Evolutionary conservation across 305 asterid genomes (phyloP), one percentile per base, ranked within the genome.

Genomic region (Withania somnifera): DNA sequence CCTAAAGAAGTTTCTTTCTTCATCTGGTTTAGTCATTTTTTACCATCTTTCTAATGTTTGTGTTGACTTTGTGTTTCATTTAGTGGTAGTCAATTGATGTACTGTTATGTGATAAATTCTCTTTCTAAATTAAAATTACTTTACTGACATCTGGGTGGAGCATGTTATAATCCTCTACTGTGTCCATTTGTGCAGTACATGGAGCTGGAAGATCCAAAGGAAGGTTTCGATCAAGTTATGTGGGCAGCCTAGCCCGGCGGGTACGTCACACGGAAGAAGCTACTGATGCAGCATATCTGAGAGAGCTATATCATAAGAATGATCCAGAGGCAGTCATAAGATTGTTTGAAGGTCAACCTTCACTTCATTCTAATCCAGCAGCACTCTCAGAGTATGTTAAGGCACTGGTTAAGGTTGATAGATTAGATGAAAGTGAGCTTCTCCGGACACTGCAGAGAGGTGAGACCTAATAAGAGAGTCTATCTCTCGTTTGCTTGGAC

Each of bases 311-410:
- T 86, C 87, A 84, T 78, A 92, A 93, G 79, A 91, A 92, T 85
- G 98, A 95, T 87, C 94, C 95, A 2, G 99, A 94, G 83, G 90
- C 91, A 75, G 98, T 94, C 85, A 96, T 94, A 84, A 91, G 93
- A 83, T 60, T 91, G 85, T 96, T 94, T 71, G 91, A 88, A 87
- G 84, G 90, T 83, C 93, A 91, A 78, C 93, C 97, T 75, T 90
- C 97, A 9, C 83, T 94, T 77, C 99, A 94, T 83, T 86, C 93
- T 82, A 93, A 86, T 52, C 97, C 92, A 40, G 77, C 97, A 26
- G 97, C 98, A 78, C 91, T 96, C 89, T 90, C 93, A 30, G 98
- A 94, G 83, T 94, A 96, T 88, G 98, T 94, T 82, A 96, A 89
- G 87, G 98, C 99, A 52, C 86, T 96, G 82, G 97, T 96, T 82